Conservation (phyloP, 208 protist species). For the Trypanosoma congolense region DNA sequence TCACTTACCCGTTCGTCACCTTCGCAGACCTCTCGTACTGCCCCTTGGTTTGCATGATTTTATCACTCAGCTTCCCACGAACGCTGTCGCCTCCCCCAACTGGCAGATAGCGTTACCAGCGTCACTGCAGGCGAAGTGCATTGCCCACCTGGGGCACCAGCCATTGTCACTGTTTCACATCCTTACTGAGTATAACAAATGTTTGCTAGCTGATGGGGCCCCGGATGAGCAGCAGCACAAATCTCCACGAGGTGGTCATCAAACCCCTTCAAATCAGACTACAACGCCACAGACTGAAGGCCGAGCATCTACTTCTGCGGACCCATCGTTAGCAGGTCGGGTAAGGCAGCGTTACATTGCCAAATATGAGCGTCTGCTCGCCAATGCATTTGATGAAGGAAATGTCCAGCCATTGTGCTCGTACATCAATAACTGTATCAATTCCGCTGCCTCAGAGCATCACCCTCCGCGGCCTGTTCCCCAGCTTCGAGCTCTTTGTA, state of each 20-base stretch:
- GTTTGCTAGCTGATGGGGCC: background rate
- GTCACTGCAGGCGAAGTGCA: slow-evolving; percentile 22
- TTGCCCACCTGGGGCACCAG: slow-evolving; percentile 2
- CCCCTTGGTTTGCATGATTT: slow-evolving; percentile 56
- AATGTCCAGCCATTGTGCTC: slow-evolving; percentile 31
- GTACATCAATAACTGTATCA: slow-evolving; percentile 32
- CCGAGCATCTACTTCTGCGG: too few relatives aligned
- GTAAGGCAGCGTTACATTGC: background rate
- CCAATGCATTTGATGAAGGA: slow-evolving; percentile 57
- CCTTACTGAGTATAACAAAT: slow-evolving; percentile 12
- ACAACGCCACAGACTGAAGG: too few relatives aligned
- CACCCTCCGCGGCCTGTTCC: slow-evolving; percentile 41
- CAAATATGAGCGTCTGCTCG: slow-evolving; percentile 20
- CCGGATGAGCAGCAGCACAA: background rate
- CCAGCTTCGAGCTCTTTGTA: slow-evolving; percentile 28
- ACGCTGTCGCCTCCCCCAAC: slow-evolving; percentile 17
- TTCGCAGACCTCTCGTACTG: slow-evolving; percentile 63
- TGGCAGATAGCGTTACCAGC: slow-evolving; percentile 26
- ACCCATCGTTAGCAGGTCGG: too few relatives aligned
- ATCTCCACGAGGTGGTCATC: too few relatives aligned
- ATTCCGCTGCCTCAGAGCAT: slow-evolving; percentile 6
- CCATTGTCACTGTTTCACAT: slow-evolving; percentile 25
- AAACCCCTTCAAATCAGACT: too few relatives aligned
- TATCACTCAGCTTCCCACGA: slow-evolving; percentile 68
- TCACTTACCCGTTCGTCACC: slow-evolving; percentile 52